Evolutionary conservation across 1,284 basidiomycete genomes (phyloP), one percentile per base, ranked within the genome.

Genomic region (Ustilago hordei): DNA sequence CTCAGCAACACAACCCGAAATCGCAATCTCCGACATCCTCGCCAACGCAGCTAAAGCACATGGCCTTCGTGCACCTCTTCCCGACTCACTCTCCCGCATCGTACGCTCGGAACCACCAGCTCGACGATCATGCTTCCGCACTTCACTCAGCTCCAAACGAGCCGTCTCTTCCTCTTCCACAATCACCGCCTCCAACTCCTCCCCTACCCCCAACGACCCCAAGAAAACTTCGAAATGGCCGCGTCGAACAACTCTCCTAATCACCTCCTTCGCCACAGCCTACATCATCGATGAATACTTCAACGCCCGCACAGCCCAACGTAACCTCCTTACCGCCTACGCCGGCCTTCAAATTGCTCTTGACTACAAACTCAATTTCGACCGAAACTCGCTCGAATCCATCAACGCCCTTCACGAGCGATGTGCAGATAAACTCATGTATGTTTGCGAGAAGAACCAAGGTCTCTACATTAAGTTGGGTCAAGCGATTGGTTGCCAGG

Each of bases 341-440:
- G 78, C 69, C 3, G 81, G 81, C 31, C 17, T 80, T 8, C 65
- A 65, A 12, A 81, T 84, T 47, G 82, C 78, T 3, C 38, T 82
- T 13, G 82, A 84, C 63, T 84, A 82, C 78, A 84, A 84, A 65
- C 57, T 83, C 71, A 81, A 83, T 58, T 83, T 83, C 39, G 78
- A 82, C 45, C 63, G 63, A 28, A 59, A 72, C 48, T 71, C 71
- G 39, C 64, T 70, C 59, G 71, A 77, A 28, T 72, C 69, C 53
- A 76, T 80, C 69, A 79, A 75, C n/a, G 75, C 78, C 3, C 66
- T 84, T 0, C 82, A 84, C 71, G 77, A 82, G 52, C 64, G 82
- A 17, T 77, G 77, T 31, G 82, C 82, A 2, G 68, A 75, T 12
- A 60, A 77, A 19, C 74, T 84, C 23, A 69, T 83, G 58, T 65